Conservation (phyloP, 1,284 basidiomycete species). For the Rhodotorula mucilaginosa region DNA sequence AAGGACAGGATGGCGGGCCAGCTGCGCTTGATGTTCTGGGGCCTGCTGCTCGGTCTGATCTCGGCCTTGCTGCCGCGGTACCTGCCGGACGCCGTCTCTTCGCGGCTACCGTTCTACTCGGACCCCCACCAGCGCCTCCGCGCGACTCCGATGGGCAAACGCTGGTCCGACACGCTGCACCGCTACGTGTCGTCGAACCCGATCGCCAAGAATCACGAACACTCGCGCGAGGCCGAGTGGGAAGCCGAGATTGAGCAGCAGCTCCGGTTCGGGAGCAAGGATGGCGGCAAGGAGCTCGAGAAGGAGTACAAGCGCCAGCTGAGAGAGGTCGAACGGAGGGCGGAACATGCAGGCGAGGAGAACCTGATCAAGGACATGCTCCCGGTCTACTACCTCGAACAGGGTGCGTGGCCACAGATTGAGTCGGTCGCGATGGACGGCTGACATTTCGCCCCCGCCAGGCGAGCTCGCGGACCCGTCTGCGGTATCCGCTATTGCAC, state of each 20-base stretch:
- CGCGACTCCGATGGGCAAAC: slow-evolving; percentile 5
- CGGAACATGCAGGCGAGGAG: slow-evolving; percentile 23
- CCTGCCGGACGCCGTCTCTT: slow-evolving; percentile 10
- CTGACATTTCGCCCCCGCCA: neutral
- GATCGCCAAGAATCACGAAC: slow-evolving; percentile 19
- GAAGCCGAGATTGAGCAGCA: slow-evolving; percentile 32
- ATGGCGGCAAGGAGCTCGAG: slow-evolving; percentile 28
- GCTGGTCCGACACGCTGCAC: slow-evolving; percentile 18
- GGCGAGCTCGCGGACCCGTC: neutral
- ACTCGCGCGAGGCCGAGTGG: slow-evolving; percentile 18
- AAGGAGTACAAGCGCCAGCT: slow-evolving; percentile 32
- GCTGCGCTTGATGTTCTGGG: slow-evolving; percentile 19
- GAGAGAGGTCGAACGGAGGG: slow-evolving; percentile 25
- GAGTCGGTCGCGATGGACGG: neutral
- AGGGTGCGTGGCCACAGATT: slow-evolving; percentile 6
- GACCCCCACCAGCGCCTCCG: neutral
- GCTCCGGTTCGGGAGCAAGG: slow-evolving; percentile 32
- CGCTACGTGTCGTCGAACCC: slow-evolving; percentile 23
- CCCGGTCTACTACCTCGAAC: slow-evolving; percentile 35
- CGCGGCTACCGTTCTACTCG: slow-evolving; percentile 25
- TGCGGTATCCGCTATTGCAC: neutral
- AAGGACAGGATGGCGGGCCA: slow-evolving; percentile 11
- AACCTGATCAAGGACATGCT: slow-evolving; percentile 20
- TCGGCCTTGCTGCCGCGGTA: slow-evolving; percentile 21
- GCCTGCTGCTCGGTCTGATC: slow-evolving; percentile 24